Conservation (phyloP, 305 asterid species). For the Caryopteris hybrid region DNA sequence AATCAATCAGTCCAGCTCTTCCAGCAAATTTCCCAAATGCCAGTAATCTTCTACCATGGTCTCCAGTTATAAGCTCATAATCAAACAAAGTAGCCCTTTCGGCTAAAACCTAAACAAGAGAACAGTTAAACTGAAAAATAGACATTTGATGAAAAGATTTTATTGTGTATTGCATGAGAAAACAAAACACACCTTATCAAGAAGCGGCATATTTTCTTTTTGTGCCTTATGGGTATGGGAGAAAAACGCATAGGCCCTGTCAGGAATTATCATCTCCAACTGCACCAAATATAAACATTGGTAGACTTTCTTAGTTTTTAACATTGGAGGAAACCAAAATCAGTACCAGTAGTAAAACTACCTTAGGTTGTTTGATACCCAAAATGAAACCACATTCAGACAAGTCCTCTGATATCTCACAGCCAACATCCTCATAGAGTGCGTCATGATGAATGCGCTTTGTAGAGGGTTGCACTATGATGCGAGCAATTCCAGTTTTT, state of each 20-base stretch:
- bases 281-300: conserved; percentile 29
- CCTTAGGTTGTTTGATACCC: conserved; percentile 96
- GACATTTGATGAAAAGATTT: not conserved
- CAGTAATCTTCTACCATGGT: conserved; percentile 73
- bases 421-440: conserved; percentile 89
- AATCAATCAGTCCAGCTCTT: conserved; percentile 88
- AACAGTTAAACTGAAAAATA: conserved; percentile 1
- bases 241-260: conserved; percentile 84
- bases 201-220: conserved; percentile 90
- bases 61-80: conserved; percentile 92
- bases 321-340: not conserved
- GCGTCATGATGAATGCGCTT: conserved; percentile 91
- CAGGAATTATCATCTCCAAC: conserved; percentile 93
- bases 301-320: conserved; percentile 4
- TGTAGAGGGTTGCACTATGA: conserved; percentile 86
- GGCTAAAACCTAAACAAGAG: conserved; percentile 52
- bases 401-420: conserved; percentile 83
- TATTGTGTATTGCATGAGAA: not conserved
- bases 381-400: conserved; percentile 82
- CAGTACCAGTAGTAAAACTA: conserved; percentile 13
- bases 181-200: conserved; percentile 67
- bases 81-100: conserved; percentile 83
- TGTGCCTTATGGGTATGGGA: conserved; percentile 98
- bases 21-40: conserved; percentile 97
- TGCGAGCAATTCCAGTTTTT: conserved; percentile 74